These are phyloP conservation scores for Pelargonium cotyledonis DNA, from an alignment of 441 rosid genomes.

Conservation along the genomic window DNA sequence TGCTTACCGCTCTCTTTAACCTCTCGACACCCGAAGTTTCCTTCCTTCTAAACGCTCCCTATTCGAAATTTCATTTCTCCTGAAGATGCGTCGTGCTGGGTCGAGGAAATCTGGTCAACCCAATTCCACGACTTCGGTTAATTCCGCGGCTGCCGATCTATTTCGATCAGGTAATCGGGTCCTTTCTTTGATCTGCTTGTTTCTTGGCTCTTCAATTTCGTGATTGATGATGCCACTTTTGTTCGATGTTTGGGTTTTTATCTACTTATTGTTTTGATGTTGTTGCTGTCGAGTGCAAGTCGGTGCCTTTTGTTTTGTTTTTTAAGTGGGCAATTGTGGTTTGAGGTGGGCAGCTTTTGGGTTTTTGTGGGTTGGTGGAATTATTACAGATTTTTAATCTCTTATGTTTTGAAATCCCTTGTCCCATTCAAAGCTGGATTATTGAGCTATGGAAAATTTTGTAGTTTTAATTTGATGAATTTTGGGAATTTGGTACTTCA, in stretches of 20 bases:
- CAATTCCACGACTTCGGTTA: constrained; percentile 46
- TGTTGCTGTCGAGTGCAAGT: background rate
- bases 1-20: background rate
- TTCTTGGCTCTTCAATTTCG: background rate
- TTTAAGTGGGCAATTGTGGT: background rate
- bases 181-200: background rate
- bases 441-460: background rate
- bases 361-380: background rate
- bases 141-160: constrained; percentile 69
- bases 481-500: background rate
- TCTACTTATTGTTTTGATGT: background rate
- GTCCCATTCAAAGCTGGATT: background rate
- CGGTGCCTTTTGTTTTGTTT: constrained; percentile 2
- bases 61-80: constrained; percentile 11
- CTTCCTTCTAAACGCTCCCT: background rate
- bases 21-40: background rate
- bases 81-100: constrained; percentile 86
- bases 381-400: background rate
- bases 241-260: background rate
- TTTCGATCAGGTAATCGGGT: constrained; percentile 63
- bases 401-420: background rate
- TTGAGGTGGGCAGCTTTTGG: background rate
- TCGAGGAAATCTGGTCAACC: constrained; percentile 66
- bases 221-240: constrained; percentile 11
- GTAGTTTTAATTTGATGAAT: background rate